Evolutionary conservation across 352 stramenopile genomes (phyloP).

Genomic region (Albugo candida): DNA sequence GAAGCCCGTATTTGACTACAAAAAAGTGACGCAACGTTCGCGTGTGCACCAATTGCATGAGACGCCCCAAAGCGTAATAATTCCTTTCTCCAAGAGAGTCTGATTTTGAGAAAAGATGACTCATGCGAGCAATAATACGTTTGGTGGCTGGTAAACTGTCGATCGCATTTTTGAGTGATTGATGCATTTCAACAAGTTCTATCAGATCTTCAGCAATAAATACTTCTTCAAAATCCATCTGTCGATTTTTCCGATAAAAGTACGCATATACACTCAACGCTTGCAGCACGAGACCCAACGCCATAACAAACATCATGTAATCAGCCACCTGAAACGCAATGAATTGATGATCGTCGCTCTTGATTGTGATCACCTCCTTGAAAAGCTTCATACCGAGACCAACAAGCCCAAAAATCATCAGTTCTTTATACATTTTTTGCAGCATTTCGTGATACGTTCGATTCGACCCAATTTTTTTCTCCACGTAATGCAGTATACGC

Average conservation of each 20-base stretch:
- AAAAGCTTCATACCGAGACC: not conserved
- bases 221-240: too few species aligned
- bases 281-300: not conserved
- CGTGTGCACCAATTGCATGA: constrained; percentile 8
- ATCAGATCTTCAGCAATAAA: too few species aligned
- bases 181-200: too few species aligned
- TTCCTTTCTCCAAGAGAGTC: too few species aligned
- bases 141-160: not conserved
- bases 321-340: not conserved
- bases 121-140: not conserved
- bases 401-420: not conserved
- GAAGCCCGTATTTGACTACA: constrained; percentile 18
- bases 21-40: constrained; percentile 28
- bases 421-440: constrained; percentile 14
- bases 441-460: constrained; percentile 55
- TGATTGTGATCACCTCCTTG: not conserved
- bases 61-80: too few species aligned
- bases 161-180: too few species aligned
- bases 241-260: too few species aligned
- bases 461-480: constrained; percentile 24
- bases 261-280: not conserved
- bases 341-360: not conserved
- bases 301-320: not conserved
- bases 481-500: constrained; percentile 18
- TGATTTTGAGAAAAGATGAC: not conserved